Conservation (phyloP, 2,329 filamentous ascomycete species). For the Colletotrichum sp. region DNA sequence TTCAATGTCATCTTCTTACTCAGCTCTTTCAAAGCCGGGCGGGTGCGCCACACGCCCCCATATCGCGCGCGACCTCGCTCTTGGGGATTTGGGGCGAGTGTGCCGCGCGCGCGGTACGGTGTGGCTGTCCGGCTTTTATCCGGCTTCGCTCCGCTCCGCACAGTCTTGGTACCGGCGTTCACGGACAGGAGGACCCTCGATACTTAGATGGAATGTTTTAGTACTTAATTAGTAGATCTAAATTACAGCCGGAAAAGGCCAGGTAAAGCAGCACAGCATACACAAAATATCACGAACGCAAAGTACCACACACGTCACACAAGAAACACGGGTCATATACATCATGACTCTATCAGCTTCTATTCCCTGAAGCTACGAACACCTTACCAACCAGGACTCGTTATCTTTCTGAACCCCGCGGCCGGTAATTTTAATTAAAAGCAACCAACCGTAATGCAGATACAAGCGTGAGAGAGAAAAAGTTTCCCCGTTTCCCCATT, state of each 20-base stretch:
- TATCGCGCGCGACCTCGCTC: not conserved
- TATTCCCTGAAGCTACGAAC: slow-evolving; percentile 25
- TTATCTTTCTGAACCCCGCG: slow-evolving; percentile 15
- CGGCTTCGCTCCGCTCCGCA: not conserved
- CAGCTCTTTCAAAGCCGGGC: slow-evolving; percentile 10
- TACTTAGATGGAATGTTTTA: not conserved
- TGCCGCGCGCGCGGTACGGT: not conserved
- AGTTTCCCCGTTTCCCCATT: not conserved
- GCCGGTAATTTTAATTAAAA: slow-evolving; percentile 22
- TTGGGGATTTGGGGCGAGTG: not conserved
- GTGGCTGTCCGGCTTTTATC: not conserved
- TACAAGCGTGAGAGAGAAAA: slow-evolving; percentile 19
- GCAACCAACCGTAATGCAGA: slow-evolving; percentile 24
- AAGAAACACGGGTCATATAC: not conserved
- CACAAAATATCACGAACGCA: not conserved
- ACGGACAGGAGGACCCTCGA: not conserved
- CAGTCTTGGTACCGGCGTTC: not conserved
- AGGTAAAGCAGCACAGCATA: not conserved
- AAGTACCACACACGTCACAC: not conserved
- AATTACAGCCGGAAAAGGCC: not conserved
- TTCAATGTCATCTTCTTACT: not conserved
- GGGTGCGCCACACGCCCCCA: not conserved
- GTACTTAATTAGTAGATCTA: not conserved
- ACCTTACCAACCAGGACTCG: slow-evolving; percentile 18
- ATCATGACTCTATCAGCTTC: slow-evolving; percentile 20